phyloP scores from a whole-genome alignment of 495 filamentous ascomycete genomes.

The Tetracladium marchalianum region DNA sequence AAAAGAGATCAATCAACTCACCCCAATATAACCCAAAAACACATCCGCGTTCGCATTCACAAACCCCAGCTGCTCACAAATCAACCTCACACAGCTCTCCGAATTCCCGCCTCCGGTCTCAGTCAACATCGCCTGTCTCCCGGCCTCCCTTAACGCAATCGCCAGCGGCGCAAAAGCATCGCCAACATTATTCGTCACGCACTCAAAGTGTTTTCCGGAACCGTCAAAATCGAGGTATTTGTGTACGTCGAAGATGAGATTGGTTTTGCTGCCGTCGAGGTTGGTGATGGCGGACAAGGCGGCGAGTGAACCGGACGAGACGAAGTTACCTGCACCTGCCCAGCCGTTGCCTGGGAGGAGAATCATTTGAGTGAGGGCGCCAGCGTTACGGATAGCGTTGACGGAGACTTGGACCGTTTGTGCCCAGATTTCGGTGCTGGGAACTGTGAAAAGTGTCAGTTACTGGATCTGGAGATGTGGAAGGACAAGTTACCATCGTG shows the following conservation, averaged over 20 bases:
- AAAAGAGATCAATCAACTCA: no score
- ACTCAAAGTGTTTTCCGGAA: constrained; percentile 40
- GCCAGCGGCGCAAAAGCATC: constrained; percentile 37
- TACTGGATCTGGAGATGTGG: neutral
- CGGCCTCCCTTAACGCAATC: constrained; percentile 35
- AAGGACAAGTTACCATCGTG: constrained; percentile 21
- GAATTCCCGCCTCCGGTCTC: constrained; percentile 46
- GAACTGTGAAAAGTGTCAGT: constrained; percentile 23
- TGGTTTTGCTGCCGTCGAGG: constrained; percentile 38
- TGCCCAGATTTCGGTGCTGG: constrained; percentile 38
- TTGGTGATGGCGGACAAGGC: constrained; percentile 44
- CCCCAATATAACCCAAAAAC: constrained; percentile 37
- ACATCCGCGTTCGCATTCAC: constrained; percentile 31
- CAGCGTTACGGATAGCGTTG: constrained; percentile 46
- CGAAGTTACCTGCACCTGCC: constrained; percentile 34
- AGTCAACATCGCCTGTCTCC: constrained; percentile 39
- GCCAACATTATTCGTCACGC: constrained; percentile 40
- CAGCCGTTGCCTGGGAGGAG: constrained; percentile 33
- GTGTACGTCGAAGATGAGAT: constrained; percentile 47
- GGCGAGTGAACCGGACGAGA: constrained; percentile 34
- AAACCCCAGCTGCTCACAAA: constrained; percentile 28
- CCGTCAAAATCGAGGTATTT: constrained; percentile 49
- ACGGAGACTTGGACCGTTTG: constrained; percentile 44
- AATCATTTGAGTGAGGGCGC: constrained; percentile 44
- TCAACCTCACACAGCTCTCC: constrained; percentile 27